phyloP scores from a whole-genome alignment of 805 yeast genomes.

The Cyberlindnera amylophila region DNA sequence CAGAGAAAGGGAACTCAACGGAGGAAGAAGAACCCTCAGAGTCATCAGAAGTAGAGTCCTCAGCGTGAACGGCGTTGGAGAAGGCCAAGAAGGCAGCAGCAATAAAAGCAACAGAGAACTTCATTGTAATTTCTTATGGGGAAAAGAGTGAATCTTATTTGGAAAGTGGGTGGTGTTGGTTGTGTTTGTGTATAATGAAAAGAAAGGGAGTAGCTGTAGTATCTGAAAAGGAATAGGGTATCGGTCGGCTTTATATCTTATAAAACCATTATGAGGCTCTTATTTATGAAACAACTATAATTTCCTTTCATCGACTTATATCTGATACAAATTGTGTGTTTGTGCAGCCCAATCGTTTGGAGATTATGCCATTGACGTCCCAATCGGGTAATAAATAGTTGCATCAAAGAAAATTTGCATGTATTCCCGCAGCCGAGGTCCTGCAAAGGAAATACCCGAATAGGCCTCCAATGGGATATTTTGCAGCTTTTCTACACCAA shows the following conservation, averaged over 20 bases:
- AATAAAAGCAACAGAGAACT: slow-evolving; percentile 13
- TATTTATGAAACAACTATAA: slow-evolving; percentile 5
- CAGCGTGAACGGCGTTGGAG: slow-evolving; percentile 13
- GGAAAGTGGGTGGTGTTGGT: neutral
- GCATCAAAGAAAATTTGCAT: slow-evolving; percentile 5
- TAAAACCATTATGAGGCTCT: slow-evolving; percentile 2
- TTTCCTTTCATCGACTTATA: neutral
- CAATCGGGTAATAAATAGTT: slow-evolving; percentile 12
- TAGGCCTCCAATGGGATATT: too few relatives aligned
- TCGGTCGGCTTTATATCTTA: neutral
- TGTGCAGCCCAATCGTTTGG: neutral
- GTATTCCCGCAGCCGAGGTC: neutral
- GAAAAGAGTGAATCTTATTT: slow-evolving; percentile 4
- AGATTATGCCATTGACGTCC: slow-evolving; percentile 13
- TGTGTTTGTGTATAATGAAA: slow-evolving; percentile 2
- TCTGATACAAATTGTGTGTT: neutral
- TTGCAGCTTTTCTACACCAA: too few relatives aligned
- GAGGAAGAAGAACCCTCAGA: slow-evolving; percentile 13
- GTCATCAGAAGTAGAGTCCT: slow-evolving; percentile 6
- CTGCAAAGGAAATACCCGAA: neutral
- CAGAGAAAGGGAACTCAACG: slow-evolving; percentile 27
- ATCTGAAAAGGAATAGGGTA: neutral
- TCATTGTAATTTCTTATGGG: slow-evolving; percentile 8
- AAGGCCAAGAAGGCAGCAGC: slow-evolving; percentile 15
- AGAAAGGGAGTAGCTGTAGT: neutral